Percentiles rank a stretch among this genome's conserved stretches.
Conservation (phyloP, 139 green algal genomes). For the Zygnema cylindricum region DNA sequence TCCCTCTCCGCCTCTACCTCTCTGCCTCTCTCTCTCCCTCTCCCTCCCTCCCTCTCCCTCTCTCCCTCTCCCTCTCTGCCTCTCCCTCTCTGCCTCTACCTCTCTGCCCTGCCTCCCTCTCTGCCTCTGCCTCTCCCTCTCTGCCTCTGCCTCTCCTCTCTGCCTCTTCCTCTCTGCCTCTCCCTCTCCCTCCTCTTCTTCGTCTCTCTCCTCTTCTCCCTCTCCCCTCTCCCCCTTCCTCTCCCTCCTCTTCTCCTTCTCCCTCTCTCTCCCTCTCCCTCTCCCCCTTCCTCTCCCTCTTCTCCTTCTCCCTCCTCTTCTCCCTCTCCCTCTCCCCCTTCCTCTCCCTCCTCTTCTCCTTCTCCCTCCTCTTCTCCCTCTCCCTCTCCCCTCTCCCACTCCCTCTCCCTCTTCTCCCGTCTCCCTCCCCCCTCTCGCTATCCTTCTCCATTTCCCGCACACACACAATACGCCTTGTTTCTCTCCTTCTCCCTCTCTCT, state of each 20-base stretch:
- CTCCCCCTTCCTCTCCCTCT: neutral
- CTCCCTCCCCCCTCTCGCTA: neutral
- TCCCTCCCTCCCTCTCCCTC: neutral
- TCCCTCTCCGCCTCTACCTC: neutral
- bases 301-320: neutral
- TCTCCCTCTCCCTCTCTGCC: neutral
- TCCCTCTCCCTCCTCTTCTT: neutral
- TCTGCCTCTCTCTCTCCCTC: no score
- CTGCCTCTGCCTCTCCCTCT: neutral
- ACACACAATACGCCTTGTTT: no score
- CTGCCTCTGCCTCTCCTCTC: neutral
- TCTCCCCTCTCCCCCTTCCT: neutral
- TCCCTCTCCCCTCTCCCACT: neutral
- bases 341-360: neutral
- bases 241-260: slow-evolving; percentile 27
- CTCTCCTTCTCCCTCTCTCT: neutral
- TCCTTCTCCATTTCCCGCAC: neutral
- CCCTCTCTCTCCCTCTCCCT: neutral
- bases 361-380: neutral
- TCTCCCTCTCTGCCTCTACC: slow-evolving; percentile 26
- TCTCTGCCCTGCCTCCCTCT: neutral
- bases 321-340: slow-evolving; percentile 10
- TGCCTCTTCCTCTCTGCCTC: neutral
- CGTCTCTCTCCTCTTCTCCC: neutral
- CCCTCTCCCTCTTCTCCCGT: slow-evolving; percentile 6